A percentile compares a stretch with the other conserved stretches of the same genome.
Evolutionary conservation across 2,329 filamentous ascomycete species (phyloP).

Genomic region (Phialophora verrucosa): DNA sequence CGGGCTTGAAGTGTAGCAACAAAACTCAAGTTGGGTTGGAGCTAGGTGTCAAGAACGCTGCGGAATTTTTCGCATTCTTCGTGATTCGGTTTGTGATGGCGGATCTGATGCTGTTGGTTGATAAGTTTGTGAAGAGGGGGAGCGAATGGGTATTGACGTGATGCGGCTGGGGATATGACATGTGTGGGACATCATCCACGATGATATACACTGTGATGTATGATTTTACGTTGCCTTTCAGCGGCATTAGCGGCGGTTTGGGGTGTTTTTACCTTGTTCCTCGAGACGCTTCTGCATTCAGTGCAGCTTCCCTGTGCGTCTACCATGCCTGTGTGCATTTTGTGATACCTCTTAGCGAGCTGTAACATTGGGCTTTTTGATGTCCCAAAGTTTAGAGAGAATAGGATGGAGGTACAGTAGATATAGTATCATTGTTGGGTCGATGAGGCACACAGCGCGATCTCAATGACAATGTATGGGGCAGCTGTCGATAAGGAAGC

Average conservation of each 20-base stretch:
- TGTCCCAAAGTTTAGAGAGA: slow-evolving; percentile 4
- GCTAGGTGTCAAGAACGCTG: slow-evolving; percentile 87
- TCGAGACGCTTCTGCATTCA: slow-evolving; percentile 1
- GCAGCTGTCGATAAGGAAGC: not conserved
- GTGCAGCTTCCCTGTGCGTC: not conserved
- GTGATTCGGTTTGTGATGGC: slow-evolving; percentile 91
- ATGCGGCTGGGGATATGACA: slow-evolving; percentile 17
- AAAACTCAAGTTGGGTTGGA: slow-evolving; percentile 95
- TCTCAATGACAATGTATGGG: not conserved
- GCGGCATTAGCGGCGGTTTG: slow-evolving; percentile 18
- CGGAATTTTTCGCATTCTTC: slow-evolving; percentile 98
- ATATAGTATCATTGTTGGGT: not conserved
- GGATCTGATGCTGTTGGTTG: slow-evolving; percentile 82
- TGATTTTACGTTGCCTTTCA: slow-evolving; percentile 24
- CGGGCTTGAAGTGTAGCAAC: slow-evolving; percentile 86
- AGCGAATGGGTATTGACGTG: slow-evolving; percentile 85
- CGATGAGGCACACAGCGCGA: not conserved
- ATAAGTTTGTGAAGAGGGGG: slow-evolving; percentile 96
- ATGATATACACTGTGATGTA: slow-evolving; percentile 5
- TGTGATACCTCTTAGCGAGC: slow-evolving; percentile 18
- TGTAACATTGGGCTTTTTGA: not conserved
- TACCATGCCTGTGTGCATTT: slow-evolving; percentile 3
- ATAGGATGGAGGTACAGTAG: not conserved
- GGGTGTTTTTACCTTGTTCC: slow-evolving; percentile 1
- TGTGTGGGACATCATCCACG: slow-evolving; percentile 3